Evolutionary conservation across 176 grass and related monocot genomes (phyloP).

Genomic region (Rhynchospora breviuscula): DNA sequence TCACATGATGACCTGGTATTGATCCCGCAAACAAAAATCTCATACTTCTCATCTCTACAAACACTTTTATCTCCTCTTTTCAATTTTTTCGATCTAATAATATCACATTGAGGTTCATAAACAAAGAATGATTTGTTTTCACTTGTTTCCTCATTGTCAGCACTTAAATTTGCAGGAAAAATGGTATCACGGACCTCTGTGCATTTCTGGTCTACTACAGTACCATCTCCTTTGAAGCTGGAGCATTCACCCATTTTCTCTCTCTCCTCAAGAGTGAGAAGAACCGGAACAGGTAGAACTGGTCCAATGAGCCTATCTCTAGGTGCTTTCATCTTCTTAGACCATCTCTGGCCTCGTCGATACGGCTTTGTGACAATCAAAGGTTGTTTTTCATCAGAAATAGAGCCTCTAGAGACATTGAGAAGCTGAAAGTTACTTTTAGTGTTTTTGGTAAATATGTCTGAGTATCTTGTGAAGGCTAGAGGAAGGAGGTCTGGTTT

Average conservation of each 20-base stretch:
- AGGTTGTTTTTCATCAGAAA: constrained; percentile 27
- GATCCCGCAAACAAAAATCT: constrained; percentile 66
- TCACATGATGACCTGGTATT: not conserved
- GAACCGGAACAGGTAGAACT: constrained; percentile 65
- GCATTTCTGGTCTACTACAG: constrained; percentile 38
- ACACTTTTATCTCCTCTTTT: constrained; percentile 25
- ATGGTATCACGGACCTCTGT: constrained; percentile 53
- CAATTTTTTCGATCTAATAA: constrained; percentile 20
- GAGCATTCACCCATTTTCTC: constrained; percentile 20
- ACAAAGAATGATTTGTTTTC: constrained; percentile 60
- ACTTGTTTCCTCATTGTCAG: constrained; percentile 32
- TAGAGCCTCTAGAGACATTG: constrained; percentile 44
- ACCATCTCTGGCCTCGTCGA: constrained; percentile 49
- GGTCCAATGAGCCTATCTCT: constrained; percentile 56
- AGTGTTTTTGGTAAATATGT: constrained; percentile 33
- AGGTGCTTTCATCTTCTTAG: constrained; percentile 36
- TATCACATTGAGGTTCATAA: constrained; percentile 53
- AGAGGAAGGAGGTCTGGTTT: constrained; percentile 42
- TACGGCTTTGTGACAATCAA: constrained; percentile 61
- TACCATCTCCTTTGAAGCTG: constrained; percentile 12
- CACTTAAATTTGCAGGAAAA: constrained; percentile 54
- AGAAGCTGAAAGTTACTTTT: constrained; percentile 48
- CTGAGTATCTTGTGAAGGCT: constrained; percentile 56
- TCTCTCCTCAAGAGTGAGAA: constrained; percentile 68
- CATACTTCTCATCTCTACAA: constrained; percentile 48